These are phyloP conservation scores for Huntiella savannae DNA, from an alignment of 2,329 filamentous ascomycete genomes.

Conservation along the genomic window DNA sequence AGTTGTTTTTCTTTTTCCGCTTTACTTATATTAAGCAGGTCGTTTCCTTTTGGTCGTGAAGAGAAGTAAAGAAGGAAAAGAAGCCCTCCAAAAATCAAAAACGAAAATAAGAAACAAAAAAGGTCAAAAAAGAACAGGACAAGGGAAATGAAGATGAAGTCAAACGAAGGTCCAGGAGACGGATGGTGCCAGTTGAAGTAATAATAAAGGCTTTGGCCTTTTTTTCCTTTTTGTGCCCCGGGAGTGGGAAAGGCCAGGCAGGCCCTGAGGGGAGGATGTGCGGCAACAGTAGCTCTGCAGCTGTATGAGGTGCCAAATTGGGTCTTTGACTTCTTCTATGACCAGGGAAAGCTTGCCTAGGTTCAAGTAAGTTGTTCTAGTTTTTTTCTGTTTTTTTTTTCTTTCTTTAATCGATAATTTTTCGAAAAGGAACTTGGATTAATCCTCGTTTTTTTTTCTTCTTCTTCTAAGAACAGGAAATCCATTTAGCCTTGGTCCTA, in stretches of 20 bases:
- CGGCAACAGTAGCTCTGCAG: not conserved
- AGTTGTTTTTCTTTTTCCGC: too few relatives aligned
- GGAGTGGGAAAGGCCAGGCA: too few relatives aligned
- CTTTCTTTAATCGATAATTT: not conserved
- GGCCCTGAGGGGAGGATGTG: too few relatives aligned
- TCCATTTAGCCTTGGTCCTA: too few relatives aligned
- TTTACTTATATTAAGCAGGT: too few relatives aligned
- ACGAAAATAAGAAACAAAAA: too few relatives aligned
- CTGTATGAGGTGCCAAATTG: not conserved
- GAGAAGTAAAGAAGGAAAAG: too few relatives aligned
- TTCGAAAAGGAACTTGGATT: too few relatives aligned
- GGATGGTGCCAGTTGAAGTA: slow-evolving; percentile 3
- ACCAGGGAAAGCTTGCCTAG: slow-evolving; percentile 3
- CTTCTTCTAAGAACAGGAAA: too few relatives aligned
- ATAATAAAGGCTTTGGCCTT: slow-evolving; percentile 2
- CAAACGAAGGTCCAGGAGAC: not conserved
- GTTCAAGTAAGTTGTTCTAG: not conserved
- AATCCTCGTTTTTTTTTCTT: too few relatives aligned
- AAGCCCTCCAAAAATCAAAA: too few relatives aligned
- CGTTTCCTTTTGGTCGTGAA: too few relatives aligned
- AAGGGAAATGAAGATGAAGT: slow-evolving; percentile 5
- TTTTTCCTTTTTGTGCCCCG: not conserved
- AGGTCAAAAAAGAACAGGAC: not conserved
- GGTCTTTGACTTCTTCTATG: not conserved
- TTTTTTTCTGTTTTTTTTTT: not conserved